Conservation (phyloP, 345 rosid genomes). For the Cardamine occulta region DNA sequence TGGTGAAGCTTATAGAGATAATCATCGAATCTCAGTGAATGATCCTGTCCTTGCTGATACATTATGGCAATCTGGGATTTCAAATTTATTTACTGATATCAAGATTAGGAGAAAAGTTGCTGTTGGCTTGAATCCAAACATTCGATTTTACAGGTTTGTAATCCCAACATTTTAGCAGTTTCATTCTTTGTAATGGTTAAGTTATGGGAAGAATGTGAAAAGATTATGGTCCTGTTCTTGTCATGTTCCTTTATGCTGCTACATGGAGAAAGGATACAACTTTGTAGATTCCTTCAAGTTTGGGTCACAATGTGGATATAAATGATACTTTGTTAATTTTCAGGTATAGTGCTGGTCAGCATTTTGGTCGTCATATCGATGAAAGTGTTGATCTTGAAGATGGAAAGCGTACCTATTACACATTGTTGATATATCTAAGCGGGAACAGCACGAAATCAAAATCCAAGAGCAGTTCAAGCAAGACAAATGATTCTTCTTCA, state of each 20-base stretch:
- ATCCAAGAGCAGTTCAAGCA: constrained; percentile 47
- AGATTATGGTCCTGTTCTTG: not conserved
- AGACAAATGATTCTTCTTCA: constrained; percentile 51
- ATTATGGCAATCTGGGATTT: constrained; percentile 79
- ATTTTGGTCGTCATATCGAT: constrained; percentile 86
- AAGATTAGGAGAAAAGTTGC: constrained; percentile 79
- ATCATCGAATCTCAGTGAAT: constrained; percentile 70
- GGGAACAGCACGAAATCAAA: constrained; percentile 56
- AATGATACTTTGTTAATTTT: constrained; percentile 19
- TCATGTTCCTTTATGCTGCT: not conserved
- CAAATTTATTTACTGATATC: constrained; percentile 62
- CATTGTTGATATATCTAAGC: constrained; percentile 83
- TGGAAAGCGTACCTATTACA: constrained; percentile 76
- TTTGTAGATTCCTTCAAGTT: not conserved
- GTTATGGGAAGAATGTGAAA: not conserved
- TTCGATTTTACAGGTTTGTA: constrained; percentile 78
- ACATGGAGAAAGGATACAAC: not conserved
- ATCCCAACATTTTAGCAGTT: not conserved
- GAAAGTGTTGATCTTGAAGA: constrained; percentile 76
- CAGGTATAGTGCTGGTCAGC: constrained; percentile 89
- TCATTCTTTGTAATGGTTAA: not conserved
- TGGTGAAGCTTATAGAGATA: constrained; percentile 94
- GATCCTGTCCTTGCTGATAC: constrained; percentile 70
- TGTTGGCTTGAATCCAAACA: constrained; percentile 87
- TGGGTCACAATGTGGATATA: not conserved